Percentiles rank a stretch among this genome's conserved stretches.
These are phyloP conservation scores for Sorghum bicolor DNA, from an alignment of 176 grass and related monocot genomes.

Conservation along the genomic window Sorghum_bicolor_NCBIv3 NC_012874.2:11492501-11493000, in stretches of 20 bases:
- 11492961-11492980: too few species aligned
- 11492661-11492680: background rate
- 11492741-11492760: background rate
- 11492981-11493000: too few species aligned
- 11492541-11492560: slow-evolving; percentile 90
- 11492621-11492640: background rate
- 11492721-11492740: background rate
- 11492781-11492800: background rate
- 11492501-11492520: slow-evolving; percentile 81
- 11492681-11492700: background rate
- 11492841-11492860: background rate
- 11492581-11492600: background rate
- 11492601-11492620: background rate
- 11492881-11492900: background rate
- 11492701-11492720: background rate
- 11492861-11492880: background rate
- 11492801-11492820: background rate
- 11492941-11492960: too few species aligned
- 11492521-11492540: slow-evolving; percentile 83
- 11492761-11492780: background rate
- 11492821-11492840: background rate
- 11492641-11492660: background rate
- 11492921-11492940: background rate
- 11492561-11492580: slow-evolving; percentile 36
- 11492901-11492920: background rate